Percentiles rank a stretch among this genome's conserved stretches.
Conservation (phyloP, 208 protist species). For the Trypanosoma congolense region DNA sequence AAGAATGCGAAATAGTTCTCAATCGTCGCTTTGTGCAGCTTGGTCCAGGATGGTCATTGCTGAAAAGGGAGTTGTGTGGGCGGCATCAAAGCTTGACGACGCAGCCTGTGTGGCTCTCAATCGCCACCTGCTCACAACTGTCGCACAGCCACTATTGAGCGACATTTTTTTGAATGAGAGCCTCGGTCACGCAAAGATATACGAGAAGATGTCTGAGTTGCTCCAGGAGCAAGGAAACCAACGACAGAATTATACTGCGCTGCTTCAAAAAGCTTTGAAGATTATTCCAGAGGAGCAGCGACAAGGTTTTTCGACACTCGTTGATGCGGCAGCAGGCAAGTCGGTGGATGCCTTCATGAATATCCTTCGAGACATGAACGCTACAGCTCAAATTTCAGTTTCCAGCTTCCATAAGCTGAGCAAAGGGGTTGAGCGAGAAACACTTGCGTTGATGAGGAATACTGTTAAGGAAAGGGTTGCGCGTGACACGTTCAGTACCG, state of each 20-base stretch:
- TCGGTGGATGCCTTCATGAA: constrained; percentile 33
- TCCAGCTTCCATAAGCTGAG: constrained; percentile 57
- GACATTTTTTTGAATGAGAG: constrained; percentile 62
- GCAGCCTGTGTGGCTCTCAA: constrained; percentile 23
- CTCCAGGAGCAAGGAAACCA: constrained; percentile 4
- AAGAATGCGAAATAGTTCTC: constrained; percentile 33
- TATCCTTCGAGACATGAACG: constrained; percentile 41
- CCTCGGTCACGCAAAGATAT: constrained; percentile 38
- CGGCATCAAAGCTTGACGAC: constrained; percentile 39
- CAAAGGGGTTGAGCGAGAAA: constrained; percentile 67
- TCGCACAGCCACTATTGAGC: constrained; percentile 30
- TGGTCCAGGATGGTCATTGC: constrained; percentile 44
- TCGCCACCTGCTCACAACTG: constrained; percentile 35
- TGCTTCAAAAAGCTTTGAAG: constrained; percentile 34
- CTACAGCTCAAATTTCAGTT: constrained; percentile 45
- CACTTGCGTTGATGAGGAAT: constrained; percentile 32
- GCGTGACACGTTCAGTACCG: constrained; percentile 22
- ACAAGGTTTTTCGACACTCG: constrained; percentile 28
- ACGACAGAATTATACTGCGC: constrained; percentile 2
- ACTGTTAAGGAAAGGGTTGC: constrained; percentile 20
- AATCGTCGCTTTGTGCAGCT: constrained; percentile 27
- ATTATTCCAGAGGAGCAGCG: constrained; percentile 38
- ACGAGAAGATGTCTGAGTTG: constrained; percentile 22
- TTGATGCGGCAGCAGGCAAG: constrained; percentile 44
- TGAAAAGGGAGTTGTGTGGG: constrained; percentile 55